These are phyloP conservation scores for Cladosporium sp. DNA, from an alignment of 2,329 filamentous ascomycete species.

Conservation along the genomic window DNA sequence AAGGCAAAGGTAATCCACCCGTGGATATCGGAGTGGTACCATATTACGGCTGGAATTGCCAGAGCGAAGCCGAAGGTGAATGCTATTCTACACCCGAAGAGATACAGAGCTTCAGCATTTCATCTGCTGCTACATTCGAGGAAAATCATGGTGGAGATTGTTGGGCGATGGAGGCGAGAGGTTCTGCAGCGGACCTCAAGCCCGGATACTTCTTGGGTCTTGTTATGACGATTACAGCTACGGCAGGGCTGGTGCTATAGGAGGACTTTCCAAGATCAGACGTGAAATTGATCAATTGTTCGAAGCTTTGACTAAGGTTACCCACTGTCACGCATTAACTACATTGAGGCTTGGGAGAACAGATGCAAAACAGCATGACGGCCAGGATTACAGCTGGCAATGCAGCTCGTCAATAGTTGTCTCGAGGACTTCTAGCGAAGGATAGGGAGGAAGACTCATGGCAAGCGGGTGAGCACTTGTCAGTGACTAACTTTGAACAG, in stretches of 20 bases:
- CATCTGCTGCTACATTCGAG: background rate
- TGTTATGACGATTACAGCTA: background rate
- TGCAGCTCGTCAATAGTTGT: too few species aligned
- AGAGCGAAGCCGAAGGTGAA: background rate
- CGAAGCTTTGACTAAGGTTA: too few species aligned
- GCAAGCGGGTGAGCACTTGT: too few species aligned
- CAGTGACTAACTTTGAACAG: too few species aligned
- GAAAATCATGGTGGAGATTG: background rate
- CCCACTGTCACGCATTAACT: too few species aligned
- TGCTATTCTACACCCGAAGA: slow-evolving; percentile 1
- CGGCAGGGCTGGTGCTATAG: background rate
- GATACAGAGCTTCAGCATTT: background rate
- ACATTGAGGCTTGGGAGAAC: too few species aligned
- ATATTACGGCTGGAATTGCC: background rate
- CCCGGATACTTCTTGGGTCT: background rate
- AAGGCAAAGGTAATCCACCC: background rate
- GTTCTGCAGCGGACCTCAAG: background rate
- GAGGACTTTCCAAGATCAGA: too few species aligned
- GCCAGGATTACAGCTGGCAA: too few species aligned
- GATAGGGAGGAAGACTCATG: too few species aligned
- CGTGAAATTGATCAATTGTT: too few species aligned
- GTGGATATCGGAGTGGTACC: background rate
- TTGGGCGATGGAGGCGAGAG: slow-evolving; percentile 5
- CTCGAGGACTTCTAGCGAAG: too few species aligned
- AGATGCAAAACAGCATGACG: too few species aligned